These are phyloP conservation scores for Mortierella sp. DNA, from an alignment of 371 early-diverging fungal genomes.

Conservation along the genomic window DNA sequence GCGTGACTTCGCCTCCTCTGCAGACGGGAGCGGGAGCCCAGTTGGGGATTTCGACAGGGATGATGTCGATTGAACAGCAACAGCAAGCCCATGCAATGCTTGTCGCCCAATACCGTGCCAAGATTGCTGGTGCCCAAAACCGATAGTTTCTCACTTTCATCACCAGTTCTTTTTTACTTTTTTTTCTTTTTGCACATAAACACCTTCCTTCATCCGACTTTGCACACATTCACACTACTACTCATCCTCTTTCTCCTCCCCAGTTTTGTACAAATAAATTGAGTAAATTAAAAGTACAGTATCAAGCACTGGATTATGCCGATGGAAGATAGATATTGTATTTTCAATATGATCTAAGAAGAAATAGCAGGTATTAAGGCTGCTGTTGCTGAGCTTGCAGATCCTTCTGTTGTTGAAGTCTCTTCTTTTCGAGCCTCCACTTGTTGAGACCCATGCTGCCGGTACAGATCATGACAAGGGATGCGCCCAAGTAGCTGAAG, in stretches of 20 bases:
- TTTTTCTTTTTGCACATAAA: not conserved
- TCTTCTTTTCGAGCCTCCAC: constrained; percentile 60
- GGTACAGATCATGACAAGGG: constrained; percentile 76
- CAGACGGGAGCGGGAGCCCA: constrained; percentile 35
- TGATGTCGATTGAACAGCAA: constrained; percentile 57
- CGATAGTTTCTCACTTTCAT: constrained; percentile 21
- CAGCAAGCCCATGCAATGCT: constrained; percentile 58
- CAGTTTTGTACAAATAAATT: constrained; percentile 1
- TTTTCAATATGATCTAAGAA: not conserved
- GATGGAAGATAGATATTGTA: not conserved
- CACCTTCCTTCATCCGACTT: not conserved
- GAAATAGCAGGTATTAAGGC: not conserved
- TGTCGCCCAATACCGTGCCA: constrained; percentile 53
- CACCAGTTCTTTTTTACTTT: not conserved
- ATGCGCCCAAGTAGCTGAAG: constrained; percentile 71
- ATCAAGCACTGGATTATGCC: not conserved
- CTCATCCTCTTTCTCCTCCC: not conserved
- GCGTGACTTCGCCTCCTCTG: constrained; percentile 35
- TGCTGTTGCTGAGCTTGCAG: constrained; percentile 5
- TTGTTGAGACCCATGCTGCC: constrained; percentile 76
- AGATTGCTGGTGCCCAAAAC: constrained; percentile 47
- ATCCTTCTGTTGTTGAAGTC: constrained; percentile 7
- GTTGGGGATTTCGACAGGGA: constrained; percentile 53
- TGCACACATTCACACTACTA: not conserved
- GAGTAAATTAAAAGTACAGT: not conserved